Conservation (phyloP, 2,329 filamentous ascomycete genomes). For the Paecilomyces fulvus region DNA sequence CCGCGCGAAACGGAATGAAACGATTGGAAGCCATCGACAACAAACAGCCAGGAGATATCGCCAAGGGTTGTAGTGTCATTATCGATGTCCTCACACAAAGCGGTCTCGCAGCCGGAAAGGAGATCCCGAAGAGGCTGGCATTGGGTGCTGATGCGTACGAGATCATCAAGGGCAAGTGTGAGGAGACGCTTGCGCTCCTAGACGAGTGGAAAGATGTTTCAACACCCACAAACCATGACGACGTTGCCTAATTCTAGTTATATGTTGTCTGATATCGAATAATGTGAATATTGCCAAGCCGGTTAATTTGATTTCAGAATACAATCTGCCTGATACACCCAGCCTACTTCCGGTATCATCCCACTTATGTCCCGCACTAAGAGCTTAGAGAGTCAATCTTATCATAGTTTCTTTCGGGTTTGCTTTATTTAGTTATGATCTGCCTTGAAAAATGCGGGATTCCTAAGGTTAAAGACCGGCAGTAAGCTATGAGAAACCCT, state of each 20-base stretch:
- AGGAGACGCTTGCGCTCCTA: conserved; percentile 35
- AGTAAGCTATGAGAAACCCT: too few relatives aligned
- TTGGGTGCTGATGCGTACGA: conserved; percentile 46
- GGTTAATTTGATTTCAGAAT: too few relatives aligned
- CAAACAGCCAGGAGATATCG: conserved; percentile 48
- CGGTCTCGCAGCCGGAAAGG: conserved; percentile 41
- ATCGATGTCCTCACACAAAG: conserved; percentile 48
- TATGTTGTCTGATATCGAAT: not conserved
- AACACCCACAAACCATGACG: conserved; percentile 22
- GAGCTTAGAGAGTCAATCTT: not conserved
- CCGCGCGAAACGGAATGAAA: conserved; percentile 2
- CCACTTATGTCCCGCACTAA: not conserved
- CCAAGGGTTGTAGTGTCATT: conserved; percentile 44
- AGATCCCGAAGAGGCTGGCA: conserved; percentile 46
- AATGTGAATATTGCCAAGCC: not conserved
- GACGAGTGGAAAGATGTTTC: conserved; percentile 44
- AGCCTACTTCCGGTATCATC: not conserved
- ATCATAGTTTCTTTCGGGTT: not conserved
- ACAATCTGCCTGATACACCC: too few relatives aligned
- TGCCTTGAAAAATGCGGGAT: not conserved
- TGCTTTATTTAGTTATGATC: not conserved
- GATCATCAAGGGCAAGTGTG: conserved; percentile 37
- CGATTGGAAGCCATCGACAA: conserved; percentile 32
- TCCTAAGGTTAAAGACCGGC: too few relatives aligned
- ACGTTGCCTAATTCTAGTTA: not conserved